Evolutionary conservation across 805 yeast species (phyloP).

Genomic region (Lachancea quebecensis): DNA sequence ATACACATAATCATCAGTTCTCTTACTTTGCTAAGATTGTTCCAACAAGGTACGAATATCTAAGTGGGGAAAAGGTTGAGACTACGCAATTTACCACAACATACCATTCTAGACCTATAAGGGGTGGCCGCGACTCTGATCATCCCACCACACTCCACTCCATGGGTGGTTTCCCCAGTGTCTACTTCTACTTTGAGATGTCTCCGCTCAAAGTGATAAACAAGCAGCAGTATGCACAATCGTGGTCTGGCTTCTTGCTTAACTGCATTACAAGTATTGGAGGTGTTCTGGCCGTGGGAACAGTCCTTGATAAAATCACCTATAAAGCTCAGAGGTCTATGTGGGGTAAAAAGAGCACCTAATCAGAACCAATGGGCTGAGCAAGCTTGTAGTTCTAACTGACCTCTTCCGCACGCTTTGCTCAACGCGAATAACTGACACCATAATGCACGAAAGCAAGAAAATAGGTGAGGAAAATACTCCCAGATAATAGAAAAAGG

Average conservation of each 20-base stretch:
- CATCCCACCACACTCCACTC: constrained; percentile 80
- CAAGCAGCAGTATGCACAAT: constrained; percentile 55
- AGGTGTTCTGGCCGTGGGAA: constrained; percentile 88
- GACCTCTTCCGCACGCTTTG: neutral
- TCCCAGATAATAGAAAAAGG: no score
- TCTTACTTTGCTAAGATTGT: constrained; percentile 86
- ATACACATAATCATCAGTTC: constrained; percentile 53
- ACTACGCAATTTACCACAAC: constrained; percentile 91
- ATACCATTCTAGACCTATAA: constrained; percentile 74
- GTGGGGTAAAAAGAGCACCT: constrained; percentile 23
- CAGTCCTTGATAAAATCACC: constrained; percentile 78
- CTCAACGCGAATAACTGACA: no score
- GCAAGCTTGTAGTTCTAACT: neutral
- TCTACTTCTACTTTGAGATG: constrained; percentile 82
- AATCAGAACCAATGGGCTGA: neutral
- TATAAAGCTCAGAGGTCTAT: constrained; percentile 83
- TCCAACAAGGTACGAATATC: constrained; percentile 73
- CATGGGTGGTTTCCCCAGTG: constrained; percentile 86
- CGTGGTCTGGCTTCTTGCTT: constrained; percentile 76
- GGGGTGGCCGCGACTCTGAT: constrained; percentile 85
- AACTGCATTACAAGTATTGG: constrained; percentile 87
- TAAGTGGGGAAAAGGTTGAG: constrained; percentile 37
- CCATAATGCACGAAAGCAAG: no score
- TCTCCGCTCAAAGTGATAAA: constrained; percentile 89
- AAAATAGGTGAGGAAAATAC: no score